Evolutionary conservation across 805 yeast species (phyloP).

Genomic region (Candida odintsovae): DNA sequence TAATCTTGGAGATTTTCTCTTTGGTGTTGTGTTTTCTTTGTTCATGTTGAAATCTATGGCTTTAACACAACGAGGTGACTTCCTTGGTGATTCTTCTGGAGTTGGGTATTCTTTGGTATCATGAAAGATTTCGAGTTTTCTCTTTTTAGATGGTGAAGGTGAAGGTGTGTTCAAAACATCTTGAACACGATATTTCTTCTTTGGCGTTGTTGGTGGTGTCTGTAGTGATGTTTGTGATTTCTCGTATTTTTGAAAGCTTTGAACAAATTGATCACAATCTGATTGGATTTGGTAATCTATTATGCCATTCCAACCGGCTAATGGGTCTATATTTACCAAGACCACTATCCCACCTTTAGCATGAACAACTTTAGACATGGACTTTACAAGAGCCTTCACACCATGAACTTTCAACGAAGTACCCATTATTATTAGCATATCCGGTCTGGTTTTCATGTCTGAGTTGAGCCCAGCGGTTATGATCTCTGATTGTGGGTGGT

Average conservation of each 20-base stretch:
- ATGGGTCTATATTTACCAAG: constrained; percentile 64
- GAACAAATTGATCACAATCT: constrained; percentile 82
- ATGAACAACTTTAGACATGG: constrained; percentile 64
- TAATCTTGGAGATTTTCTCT: constrained; percentile 2
- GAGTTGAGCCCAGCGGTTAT: constrained; percentile 63
- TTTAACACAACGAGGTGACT: constrained; percentile 1
- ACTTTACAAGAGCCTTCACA: constrained; percentile 69
- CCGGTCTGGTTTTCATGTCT: constrained; percentile 68
- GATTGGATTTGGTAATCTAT: constrained; percentile 75
- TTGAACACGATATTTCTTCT: constrained; percentile 11
- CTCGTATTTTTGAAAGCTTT: constrained; percentile 21
- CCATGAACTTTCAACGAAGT: constrained; percentile 92
- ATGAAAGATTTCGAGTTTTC: neutral
- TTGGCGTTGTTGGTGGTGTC: constrained; percentile 30
- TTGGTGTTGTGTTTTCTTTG: neutral
- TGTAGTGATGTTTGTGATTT: constrained; percentile 9
- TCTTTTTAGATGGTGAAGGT: constrained; percentile 5
- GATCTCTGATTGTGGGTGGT: constrained; percentile 82
- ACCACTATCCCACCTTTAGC: constrained; percentile 76
- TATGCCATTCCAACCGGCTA: constrained; percentile 61
- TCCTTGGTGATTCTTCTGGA: constrained; percentile 5
- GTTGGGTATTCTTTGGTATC: neutral
- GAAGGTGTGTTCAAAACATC: constrained; percentile 15
- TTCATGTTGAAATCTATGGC: neutral
- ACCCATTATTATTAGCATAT: constrained; percentile 81